A percentile compares a stretch with the other conserved stretches of the same genome.
Conservation (phyloP, 768 basidiomycete genomes). For the Leccinum subgranulosum region DNA sequence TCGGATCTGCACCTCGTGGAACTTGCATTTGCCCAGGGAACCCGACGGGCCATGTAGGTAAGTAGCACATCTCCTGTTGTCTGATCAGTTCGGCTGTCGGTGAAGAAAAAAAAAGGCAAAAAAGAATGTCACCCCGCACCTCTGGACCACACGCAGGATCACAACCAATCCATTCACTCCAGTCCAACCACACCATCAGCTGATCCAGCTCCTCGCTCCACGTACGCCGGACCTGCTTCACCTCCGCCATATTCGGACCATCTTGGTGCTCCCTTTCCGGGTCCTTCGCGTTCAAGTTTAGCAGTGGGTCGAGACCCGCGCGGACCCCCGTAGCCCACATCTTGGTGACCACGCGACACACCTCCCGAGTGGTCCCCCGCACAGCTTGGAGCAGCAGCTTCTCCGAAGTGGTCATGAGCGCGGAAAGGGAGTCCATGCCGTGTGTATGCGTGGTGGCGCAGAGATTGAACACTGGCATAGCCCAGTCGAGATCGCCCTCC, state of each 20-base stretch:
- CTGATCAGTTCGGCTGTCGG: neutral
- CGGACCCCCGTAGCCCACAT: slow-evolving; percentile 44
- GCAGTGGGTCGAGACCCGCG: slow-evolving; percentile 13
- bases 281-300: slow-evolving; percentile 4
- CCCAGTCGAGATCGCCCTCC: slow-evolving; percentile 22
- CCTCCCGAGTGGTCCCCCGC: slow-evolving; percentile 38
- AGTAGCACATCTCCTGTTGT: slow-evolving; percentile 17
- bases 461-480: slow-evolving; percentile 23
- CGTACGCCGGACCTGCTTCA: slow-evolving; percentile 7
- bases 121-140: slow-evolving; percentile 23
- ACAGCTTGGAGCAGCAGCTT: slow-evolving; percentile 23
- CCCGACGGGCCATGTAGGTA: slow-evolving; percentile 18
- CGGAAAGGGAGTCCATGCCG: neutral
- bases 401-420: slow-evolving; percentile 28
- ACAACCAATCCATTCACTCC: slow-evolving; percentile 49
- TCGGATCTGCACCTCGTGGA: neutral
- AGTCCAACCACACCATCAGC: slow-evolving; percentile 50
- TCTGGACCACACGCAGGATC: slow-evolving; percentile 42
- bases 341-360: slow-evolving; percentile 42
- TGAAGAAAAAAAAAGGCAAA: neutral
- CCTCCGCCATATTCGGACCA: neutral
- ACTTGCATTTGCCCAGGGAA: slow-evolving; percentile 2
- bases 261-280: neutral
- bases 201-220: slow-evolving; percentile 35
- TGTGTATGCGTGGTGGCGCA: slow-evolving; percentile 31